These are phyloP conservation scores for Pachyrhizus erosus DNA, from an alignment of 306 rosid genomes.

Conservation along the genomic window DNA sequence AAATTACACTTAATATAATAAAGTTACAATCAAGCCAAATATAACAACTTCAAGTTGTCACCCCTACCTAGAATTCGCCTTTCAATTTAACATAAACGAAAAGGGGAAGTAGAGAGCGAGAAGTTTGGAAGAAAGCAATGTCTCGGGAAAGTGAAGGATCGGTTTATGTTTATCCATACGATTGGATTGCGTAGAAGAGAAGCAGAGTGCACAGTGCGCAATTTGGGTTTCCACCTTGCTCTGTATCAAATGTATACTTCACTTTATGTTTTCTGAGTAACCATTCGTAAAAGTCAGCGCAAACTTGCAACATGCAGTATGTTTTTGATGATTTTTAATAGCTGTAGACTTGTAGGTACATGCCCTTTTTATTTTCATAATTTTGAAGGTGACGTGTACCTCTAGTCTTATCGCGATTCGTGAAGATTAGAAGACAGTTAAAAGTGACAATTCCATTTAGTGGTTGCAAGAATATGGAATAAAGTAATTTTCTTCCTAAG, in stretches of 20 bases:
- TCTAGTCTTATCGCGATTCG: not conserved
- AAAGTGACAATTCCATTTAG: not conserved
- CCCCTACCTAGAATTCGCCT: not conserved
- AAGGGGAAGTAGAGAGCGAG: not conserved
- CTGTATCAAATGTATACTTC: conserved; percentile 34
- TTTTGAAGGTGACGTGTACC: not conserved
- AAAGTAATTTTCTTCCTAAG: conserved; percentile 9
- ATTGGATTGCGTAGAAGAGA: too few species aligned
- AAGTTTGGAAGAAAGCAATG: not conserved
- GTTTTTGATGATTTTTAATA: not conserved
- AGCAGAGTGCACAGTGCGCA: not conserved
- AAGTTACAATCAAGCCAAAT: not conserved
- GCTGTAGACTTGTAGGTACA: not conserved
- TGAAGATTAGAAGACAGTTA: not conserved
- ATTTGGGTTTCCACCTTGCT: conserved; percentile 2
- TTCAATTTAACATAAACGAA: not conserved
- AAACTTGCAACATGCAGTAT: not conserved
- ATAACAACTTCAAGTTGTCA: not conserved
- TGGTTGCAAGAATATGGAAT: conserved; percentile 31
- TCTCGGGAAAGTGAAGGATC: not conserved
- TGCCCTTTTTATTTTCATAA: not conserved
- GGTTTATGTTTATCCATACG: not conserved
- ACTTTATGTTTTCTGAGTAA: not conserved
- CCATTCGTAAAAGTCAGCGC: not conserved
- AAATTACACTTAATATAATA: not conserved